A percentile compares a stretch with the other conserved stretches of the same genome.
These are phyloP conservation scores for Hypomontagnella submonticulosa DNA, from an alignment of 495 filamentous ascomycete genomes.

Conservation along the genomic window DNA sequence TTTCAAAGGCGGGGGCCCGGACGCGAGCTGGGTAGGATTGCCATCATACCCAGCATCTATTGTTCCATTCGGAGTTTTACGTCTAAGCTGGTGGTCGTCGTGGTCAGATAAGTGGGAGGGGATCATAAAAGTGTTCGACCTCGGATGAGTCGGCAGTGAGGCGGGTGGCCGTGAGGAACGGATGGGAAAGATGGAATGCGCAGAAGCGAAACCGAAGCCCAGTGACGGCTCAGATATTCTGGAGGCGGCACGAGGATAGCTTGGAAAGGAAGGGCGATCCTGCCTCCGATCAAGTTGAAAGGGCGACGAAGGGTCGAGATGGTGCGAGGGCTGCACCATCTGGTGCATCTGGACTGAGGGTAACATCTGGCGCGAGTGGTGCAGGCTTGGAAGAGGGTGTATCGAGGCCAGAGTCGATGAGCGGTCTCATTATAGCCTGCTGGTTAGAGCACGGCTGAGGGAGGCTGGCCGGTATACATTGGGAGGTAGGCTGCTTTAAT, in stretches of 20 bases:
- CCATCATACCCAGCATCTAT: constrained; percentile 95
- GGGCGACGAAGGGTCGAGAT: constrained; percentile 50
- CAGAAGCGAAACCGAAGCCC: constrained; percentile 35
- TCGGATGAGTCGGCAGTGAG: constrained; percentile 31
- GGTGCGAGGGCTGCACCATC: constrained; percentile 55
- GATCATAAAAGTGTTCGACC: constrained; percentile 37
- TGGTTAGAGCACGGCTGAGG: constrained; percentile 52
- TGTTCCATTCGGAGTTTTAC: constrained; percentile 95
- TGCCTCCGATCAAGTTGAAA: constrained; percentile 47
- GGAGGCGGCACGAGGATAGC: constrained; percentile 37
- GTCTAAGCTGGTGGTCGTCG: constrained; percentile 82
- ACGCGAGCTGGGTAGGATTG: constrained; percentile 76
- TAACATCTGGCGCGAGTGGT: constrained; percentile 51
- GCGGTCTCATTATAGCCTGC: constrained; percentile 53
- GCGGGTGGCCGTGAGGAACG: constrained; percentile 51
- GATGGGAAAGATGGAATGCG: constrained; percentile 52
- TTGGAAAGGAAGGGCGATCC: constrained; percentile 47
- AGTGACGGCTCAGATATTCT: constrained; percentile 31
- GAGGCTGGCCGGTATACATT: constrained; percentile 46
- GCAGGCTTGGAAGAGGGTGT: constrained; percentile 33
- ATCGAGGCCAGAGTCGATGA: constrained; percentile 34
- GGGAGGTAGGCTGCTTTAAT: constrained; percentile 13
- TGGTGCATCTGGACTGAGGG: constrained; percentile 61
- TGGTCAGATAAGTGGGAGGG: constrained; percentile 53
- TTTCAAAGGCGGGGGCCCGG: constrained; percentile 82